Percentiles rank a stretch among this genome's conserved stretches.
phyloP scores from a whole-genome alignment of 2,329 filamentous ascomycete species.

The Colletotrichum shisoi region DNA sequence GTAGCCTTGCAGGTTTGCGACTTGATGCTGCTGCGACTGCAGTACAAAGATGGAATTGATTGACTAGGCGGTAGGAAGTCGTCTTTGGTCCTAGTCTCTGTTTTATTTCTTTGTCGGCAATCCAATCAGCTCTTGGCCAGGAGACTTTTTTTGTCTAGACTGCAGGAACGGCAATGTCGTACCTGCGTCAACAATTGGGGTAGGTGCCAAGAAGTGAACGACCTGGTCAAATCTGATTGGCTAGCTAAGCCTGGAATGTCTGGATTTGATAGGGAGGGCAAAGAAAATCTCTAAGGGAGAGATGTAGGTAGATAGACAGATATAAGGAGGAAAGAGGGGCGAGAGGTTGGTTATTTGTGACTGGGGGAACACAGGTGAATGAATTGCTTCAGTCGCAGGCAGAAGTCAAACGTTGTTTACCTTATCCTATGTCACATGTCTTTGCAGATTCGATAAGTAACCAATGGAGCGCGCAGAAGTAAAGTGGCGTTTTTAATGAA shows the following conservation, averaged over 20 bases:
- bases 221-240: not conserved
- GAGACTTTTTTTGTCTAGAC: not conserved
- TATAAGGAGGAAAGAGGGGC: not conserved
- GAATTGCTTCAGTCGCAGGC: not conserved
- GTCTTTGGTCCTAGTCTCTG: not conserved
- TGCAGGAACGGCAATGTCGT: not conserved
- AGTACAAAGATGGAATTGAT: not conserved
- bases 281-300: not conserved
- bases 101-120: not conserved
- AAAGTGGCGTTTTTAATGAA: too few species aligned
- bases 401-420: not conserved
- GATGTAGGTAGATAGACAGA: not conserved
- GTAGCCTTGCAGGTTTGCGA: not conserved
- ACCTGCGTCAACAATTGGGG: not conserved
- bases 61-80: not conserved
- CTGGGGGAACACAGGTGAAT: not conserved
- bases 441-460: not conserved
- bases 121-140: not conserved
- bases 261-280: too few species aligned
- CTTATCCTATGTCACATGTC: not conserved
- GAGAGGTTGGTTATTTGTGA: not conserved
- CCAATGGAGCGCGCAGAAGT: not conserved
- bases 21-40: not conserved
- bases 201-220: not conserved
- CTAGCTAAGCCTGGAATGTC: too few species aligned